Evolutionary conservation across 2,329 filamentous ascomycete species (phyloP).

Genomic region (Phialophora tarda): DNA sequence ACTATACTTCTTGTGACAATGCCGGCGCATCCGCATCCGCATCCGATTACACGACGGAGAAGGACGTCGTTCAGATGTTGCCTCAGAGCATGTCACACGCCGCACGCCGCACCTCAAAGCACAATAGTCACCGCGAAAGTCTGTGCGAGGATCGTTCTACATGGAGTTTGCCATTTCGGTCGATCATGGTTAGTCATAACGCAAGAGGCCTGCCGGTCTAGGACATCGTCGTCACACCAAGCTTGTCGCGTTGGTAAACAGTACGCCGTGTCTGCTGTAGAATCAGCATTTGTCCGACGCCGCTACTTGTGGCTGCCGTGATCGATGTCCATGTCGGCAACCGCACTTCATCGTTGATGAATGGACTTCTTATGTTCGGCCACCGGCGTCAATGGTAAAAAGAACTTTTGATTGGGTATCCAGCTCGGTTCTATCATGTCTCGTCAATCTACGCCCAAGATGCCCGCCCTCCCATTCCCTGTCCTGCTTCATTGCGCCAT

Average conservation of each 20-base stretch:
- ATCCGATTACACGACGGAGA: constrained; percentile 2
- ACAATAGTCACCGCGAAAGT: not conserved
- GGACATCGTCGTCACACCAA: not conserved
- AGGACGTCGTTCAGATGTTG: not conserved
- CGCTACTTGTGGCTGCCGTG: not conserved
- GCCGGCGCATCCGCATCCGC: constrained; percentile 1
- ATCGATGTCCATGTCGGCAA: not conserved
- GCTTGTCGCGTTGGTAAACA: not conserved
- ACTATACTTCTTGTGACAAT: not conserved
- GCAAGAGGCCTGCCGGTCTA: not conserved
- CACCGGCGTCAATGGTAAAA: not conserved
- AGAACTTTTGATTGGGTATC: constrained; percentile 23
- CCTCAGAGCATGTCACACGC: not conserved
- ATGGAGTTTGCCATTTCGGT: not conserved
- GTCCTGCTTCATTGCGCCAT: constrained; percentile 21
- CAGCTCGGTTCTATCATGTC: constrained; percentile 4
- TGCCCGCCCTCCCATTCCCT: not conserved
- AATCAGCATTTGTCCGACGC: not conserved
- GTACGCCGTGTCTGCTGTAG: too few species aligned
- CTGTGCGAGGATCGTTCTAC: too few species aligned
- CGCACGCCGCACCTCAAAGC: not conserved
- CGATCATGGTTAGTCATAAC: not conserved
- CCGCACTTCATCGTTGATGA: not conserved
- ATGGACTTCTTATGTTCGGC: not conserved
- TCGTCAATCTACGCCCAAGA: constrained; percentile 11